Evolutionary conservation across 352 stramenopile genomes (phyloP).

Genomic region (Phytophthora constricta): DNA sequence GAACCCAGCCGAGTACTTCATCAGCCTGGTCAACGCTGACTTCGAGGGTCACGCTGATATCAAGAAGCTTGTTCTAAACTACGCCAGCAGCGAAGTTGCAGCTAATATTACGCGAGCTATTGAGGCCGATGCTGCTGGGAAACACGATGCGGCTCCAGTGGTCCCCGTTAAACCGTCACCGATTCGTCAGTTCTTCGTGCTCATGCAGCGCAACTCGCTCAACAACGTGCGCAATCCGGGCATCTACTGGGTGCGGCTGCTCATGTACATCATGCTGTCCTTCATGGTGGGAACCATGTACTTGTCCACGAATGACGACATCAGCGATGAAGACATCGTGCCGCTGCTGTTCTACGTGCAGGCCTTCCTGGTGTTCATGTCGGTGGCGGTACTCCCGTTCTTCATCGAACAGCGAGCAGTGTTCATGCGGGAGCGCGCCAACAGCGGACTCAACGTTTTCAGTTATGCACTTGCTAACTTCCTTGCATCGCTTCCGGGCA

Average conservation of each 20-base stretch:
- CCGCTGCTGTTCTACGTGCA: conserved; percentile 87
- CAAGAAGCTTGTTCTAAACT: conserved; percentile 3
- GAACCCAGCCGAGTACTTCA: conserved; percentile 71
- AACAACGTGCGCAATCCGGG: conserved; percentile 71
- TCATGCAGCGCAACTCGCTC: conserved; percentile 59
- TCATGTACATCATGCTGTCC: conserved; percentile 76
- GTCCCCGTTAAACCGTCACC: conserved; percentile 40
- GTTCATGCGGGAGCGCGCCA: conserved; percentile 73
- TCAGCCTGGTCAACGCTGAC: conserved; percentile 63
- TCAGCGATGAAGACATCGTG: conserved; percentile 42
- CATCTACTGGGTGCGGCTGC: conserved; percentile 71
- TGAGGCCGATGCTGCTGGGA: conserved; percentile 5
- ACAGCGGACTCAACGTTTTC: conserved; percentile 56
- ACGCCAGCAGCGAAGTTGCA: conserved; percentile 9
- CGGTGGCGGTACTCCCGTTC: conserved; percentile 79
- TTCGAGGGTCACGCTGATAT: conserved; percentile 43
- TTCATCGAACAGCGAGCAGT: conserved; percentile 86
- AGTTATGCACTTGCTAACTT: conserved; percentile 76
- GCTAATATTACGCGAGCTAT: conserved; percentile 11
- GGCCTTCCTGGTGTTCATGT: conserved; percentile 92
- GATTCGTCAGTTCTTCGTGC: conserved; percentile 51
- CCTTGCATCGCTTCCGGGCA: conserved; percentile 65
- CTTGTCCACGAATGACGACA: conserved; percentile 34
- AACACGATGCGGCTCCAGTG: conserved; percentile 21
- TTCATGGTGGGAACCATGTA: conserved; percentile 81